Base-by-base conservation (phyloP, 1,139 yeast genomes). In the Saccharomyces hybrid region DNA sequence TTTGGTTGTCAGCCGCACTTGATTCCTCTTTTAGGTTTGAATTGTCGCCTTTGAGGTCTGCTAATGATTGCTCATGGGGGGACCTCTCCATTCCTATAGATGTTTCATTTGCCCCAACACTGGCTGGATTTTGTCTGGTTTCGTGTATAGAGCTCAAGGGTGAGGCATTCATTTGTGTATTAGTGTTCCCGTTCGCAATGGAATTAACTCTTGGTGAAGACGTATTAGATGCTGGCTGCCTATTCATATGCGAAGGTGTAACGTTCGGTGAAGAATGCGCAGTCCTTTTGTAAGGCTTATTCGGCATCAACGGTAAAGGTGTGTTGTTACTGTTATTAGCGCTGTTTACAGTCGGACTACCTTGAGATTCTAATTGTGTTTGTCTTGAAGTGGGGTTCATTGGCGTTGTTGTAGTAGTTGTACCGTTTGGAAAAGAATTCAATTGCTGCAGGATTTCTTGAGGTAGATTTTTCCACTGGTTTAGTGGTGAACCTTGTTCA, bases 401-500 rank as follows among this genome's bases (percentile, higher is more conserved):
- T 34, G 42, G 42, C 5, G 42, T 34, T 34, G 42, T 34, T 34
- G 42, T 34, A 34, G 21, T 34, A 12, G 42, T 34, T 14, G 42
- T 34, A 34, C 42, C 42, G 21, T 34, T 34, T 16, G 42, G 42
- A 11, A 34, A 34, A 11, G 42, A 34, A 16, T 34, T 53, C 31
- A 62, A 51, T 19, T 54, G 57, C 24, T 62, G 63, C 19, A 64
- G 53, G 31, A 63, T 44, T n/a, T 63, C 66, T 11, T 62, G 56
- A 6, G 64, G 61, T 12, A 62, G 19, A 19, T 56, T 58, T 41
- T 58, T 58, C 51, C 58, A 26, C 24, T 57, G 58, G 21, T 54
- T 34, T 34, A 34, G 16, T 14, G 42, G 42, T 14, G 42, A 34
- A 54, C 54, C 59, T 59, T 56, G 49, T 2, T 56, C 58, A 2